phyloP scores from a whole-genome alignment of 192 early-diverging fungal genomes.

The Chytriomyces sp. region DNA sequence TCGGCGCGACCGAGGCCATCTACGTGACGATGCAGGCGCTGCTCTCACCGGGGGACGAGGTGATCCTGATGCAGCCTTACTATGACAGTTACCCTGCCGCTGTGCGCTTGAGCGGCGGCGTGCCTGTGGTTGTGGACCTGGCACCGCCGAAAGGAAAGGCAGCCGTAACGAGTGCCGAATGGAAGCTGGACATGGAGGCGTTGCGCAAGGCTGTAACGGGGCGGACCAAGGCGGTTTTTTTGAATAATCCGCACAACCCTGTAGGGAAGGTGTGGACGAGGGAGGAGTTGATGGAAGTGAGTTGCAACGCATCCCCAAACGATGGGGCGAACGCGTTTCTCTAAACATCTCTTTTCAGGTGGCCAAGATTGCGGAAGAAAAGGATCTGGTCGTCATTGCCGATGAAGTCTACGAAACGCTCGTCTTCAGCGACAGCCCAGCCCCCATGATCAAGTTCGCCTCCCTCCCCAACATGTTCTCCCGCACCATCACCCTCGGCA shows the following conservation, averaged over 20 bases:
- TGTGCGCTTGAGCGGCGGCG: constrained; percentile 84
- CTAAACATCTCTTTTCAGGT: no score
- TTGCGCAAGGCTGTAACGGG: constrained; percentile 73
- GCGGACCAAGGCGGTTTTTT: constrained; percentile 81
- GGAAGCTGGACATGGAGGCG: constrained; percentile 85
- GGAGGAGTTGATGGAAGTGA: constrained; percentile 62
- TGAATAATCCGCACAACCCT: constrained; percentile 98
- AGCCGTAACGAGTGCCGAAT: constrained; percentile 69
- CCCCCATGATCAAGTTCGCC: constrained; percentile 61
- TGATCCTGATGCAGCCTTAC: constrained; percentile 93
- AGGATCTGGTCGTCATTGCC: constrained; percentile 84
- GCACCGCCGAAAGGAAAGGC: constrained; percentile 48
- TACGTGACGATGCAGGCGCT: constrained; percentile 74
- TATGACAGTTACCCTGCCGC: constrained; percentile 86
- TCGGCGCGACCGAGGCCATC: constrained; percentile 85
- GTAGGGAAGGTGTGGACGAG: constrained; percentile 39
- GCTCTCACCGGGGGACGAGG: constrained; percentile 80
- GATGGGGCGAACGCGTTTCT: constrained; percentile 69
- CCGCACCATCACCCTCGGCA: constrained; percentile 90
- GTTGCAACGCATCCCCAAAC: constrained; percentile 81
- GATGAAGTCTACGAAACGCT: constrained; percentile 97
- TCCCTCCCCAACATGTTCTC: constrained; percentile 87
- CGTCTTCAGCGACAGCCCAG: constrained; percentile 64
- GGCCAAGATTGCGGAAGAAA: constrained; percentile 71
- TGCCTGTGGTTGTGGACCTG: constrained; percentile 84